Evolutionary conservation across 176 grass and related monocot species (phyloP), one percentile per base, ranked within the genome.

Genomic region (Saccharum officinarum): DNA sequence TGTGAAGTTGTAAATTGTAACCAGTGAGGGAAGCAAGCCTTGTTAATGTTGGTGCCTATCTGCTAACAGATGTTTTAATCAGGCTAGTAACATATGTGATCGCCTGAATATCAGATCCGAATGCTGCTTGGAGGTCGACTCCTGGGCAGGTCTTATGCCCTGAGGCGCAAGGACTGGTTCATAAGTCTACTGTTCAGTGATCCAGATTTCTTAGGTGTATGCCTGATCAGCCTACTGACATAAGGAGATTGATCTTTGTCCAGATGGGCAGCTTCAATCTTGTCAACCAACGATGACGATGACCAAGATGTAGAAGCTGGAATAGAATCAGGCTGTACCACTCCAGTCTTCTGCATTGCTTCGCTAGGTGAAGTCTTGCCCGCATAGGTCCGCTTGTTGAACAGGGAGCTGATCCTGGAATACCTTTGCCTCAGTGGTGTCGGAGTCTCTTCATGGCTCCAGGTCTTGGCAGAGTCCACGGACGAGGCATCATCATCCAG

Each of bases 341-440:
- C 80, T 6, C 90, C 88, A 1, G 69, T 93, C 89, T 81, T 98
- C 67, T 89, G 92, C 0, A 63, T 87, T 66, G 86, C 28, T 10
- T 78, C 74, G 30, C 87, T 93, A 31, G 80, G 90, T 26, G 78
- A 72, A 44, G 30, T 84, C 66, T 81, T 88, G 57, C 87, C 67
- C 20, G 89, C 89, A 2, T 94, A 87, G 22, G 85, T 88, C 76
- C 93, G 59, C 84, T 90, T 95, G 82, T 86, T 93, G 10, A 90
- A 90, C 28, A 93, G 64, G 41, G 93, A 92, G 50, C 83, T 86
- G 49, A 71, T 33, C 84, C 78, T 92, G 8, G 87, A 92, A 87
- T 95, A 95, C 33, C 87, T 90, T 39, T 95, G 91, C 57, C 96
- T 90, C 45, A 98, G 79, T 0, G 96, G 91, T 55, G 93, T 90